phyloP scores from a whole-genome alignment of 169 alveolate species.

The Plasmodium malariae region DNA sequence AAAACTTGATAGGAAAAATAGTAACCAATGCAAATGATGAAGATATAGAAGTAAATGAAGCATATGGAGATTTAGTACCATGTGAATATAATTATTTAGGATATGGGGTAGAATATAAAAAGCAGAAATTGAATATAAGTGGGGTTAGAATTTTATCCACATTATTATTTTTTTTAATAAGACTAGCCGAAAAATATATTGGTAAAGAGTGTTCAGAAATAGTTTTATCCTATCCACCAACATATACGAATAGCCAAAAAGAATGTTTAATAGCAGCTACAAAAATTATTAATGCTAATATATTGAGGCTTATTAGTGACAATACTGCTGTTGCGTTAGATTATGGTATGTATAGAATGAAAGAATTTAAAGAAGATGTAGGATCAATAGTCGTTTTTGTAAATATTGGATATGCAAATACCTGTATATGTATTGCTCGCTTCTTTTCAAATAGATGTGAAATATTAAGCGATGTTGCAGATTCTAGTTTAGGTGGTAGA shows the following conservation, averaged over 20 bases:
- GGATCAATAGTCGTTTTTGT: constrained; percentile 95
- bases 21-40: constrained; percentile 68
- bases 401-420: constrained; percentile 95
- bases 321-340: constrained; percentile 97
- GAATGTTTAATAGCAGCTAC: constrained; percentile 95
- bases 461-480: constrained; percentile 93
- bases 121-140: constrained; percentile 84
- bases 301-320: constrained; percentile 95
- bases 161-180: constrained; percentile 86
- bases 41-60: constrained; percentile 77
- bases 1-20: constrained; percentile 90
- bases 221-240: constrained; percentile 93
- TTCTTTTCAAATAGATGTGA: constrained; percentile 92
- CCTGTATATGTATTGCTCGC: constrained; percentile 92
- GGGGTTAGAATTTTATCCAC: constrained; percentile 93
- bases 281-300: constrained; percentile 93
- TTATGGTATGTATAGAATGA: constrained; percentile 97
- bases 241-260: constrained; percentile 93
- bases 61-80: constrained; percentile 79
- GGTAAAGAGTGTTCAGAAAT: constrained; percentile 86
- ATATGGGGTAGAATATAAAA: constrained; percentile 86
- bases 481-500: constrained; percentile 96
- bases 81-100: constrained; percentile 86
- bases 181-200: constrained; percentile 87
- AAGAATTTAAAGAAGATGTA: constrained; percentile 91